Evolutionary conservation across 139 green algal species (phyloP), one percentile per base, ranked within the genome.

Genomic region (Coelastrella sp.): DNA sequence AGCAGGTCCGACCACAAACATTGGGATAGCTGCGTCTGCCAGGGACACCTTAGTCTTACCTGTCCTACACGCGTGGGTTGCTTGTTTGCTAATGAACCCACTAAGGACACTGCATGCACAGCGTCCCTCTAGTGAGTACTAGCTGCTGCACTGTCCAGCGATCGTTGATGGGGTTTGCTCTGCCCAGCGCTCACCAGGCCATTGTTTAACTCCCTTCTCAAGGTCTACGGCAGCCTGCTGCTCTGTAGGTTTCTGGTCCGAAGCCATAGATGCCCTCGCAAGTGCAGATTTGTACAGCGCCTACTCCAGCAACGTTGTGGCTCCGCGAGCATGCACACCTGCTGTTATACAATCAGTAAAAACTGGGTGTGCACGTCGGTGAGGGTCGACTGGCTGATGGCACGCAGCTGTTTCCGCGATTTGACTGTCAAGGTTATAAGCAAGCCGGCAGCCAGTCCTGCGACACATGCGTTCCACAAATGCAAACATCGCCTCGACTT

Each of bases 71-170:
- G 56, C 17, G 13, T 54, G 16, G 61, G 20, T 16, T 59, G 58
- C 5, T 8, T 20, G 58, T 58, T 64, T 17, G 23, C 32, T 60
- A 88, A n/a, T 19, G 65, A 80, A 19, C 83, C 66, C 16, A 88
- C 66, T 17, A 88, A 57, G 3, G 83, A 88, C 14, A 88, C 83
- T 88, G 83, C 83, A 76, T 22, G 17, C 17, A 76, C 16, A 14
- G 17, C 16, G 61, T 23, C 22, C 8, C 16, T 76, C 68, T 6
- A 23, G 68, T 76, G 17, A 76, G 68, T 6, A 32, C 14, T 3
- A 76, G 68, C 68, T 76, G 68, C 17, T 14, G 68, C 22, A 17
- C 6, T 22, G n/a, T 76, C 5, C 14, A 23, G 68, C 5, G 14
- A 4, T 10, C 61, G 61, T 13, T 71, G 10, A 13, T 71, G 61